Evolutionary conservation across 2,329 filamentous ascomycete species (phyloP), one percentile per base, ranked within the genome.

Genomic region (Colletotrichum endophyticum): DNA sequence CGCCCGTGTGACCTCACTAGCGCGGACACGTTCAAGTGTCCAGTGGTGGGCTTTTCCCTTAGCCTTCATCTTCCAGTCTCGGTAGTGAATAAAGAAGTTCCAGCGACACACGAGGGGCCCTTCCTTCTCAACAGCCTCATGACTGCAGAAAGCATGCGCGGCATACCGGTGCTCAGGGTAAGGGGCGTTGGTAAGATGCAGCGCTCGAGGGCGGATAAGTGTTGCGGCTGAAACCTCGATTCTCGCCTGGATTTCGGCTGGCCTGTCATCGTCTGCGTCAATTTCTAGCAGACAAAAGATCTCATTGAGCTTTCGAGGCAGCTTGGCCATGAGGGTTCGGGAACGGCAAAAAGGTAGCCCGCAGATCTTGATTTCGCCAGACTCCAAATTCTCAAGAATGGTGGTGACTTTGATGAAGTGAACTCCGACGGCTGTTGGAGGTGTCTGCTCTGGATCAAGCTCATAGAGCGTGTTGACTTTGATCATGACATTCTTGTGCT

Each of bases 181-280:
- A 0, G 82, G 79, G 0, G 86, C 81, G 74, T 95, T 95, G 0
- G 93, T 95, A 3, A 89, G 82, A 1, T 86, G 80, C 0, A 94
- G 82, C 0, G 80, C 81, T 1, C 91, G 84, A 8, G 86, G 82
- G 2, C 82, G 77, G 3, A 85, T 79, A 0, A 93, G 84, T 0
- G 84, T 75, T 0, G 78, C 66, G 0, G 88, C 72, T 0, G 82
- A 59, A 0, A 93, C 80, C 3, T 91, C 88, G 0, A 89, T 78
- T 0, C 86, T 73, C 0, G 85, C 81, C 25, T 90, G 87, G 0
- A 83, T 74, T 1, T 85, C 69, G 0, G 80, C 69, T 0, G 78
- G 39, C 5, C 84, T 77, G 1, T 77, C 74, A 44, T 89, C 85
- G 8, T 86, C 82, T 0, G 83, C 72, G 8, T 86, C 82, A 4